Evolutionary conservation across 106 monocot species (phyloP), one percentile per base, ranked within the genome.

Genomic region (Dendrobium huoshanense): DNA sequence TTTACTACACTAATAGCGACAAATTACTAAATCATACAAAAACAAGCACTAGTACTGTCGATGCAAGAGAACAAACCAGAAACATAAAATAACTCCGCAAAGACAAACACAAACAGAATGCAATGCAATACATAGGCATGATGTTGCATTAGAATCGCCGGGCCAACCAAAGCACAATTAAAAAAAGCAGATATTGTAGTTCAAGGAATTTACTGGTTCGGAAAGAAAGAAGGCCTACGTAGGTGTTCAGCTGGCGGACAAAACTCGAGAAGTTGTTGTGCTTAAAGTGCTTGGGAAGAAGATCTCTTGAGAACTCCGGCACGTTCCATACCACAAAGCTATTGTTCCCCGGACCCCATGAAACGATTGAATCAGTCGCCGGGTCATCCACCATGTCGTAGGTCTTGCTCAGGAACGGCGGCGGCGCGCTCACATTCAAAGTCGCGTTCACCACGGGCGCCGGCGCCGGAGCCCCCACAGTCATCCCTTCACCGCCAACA

Each of bases 211-310:
- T 31, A 70, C 11, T 31, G 31, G 27, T 20, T 31, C 19, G 33
- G 42, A 74, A 43, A 43, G 19, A 74, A 43, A 74, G 74, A 74
- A 29, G 43, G n/a, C 76, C 25, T 85, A 87, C 87, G 55, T 89
- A 89, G 47, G 86, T 87, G 65, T 90, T 90, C 70, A 90, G 83
- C 75, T 90, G 90, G 42, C 90, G 80, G 15, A 90, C 90, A 83
- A 90, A 90, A 80, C 87, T 87, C 56, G 90, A 87, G 83, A 90
- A 90, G 44, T 90, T 90, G 74, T 84, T 85, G 85, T 90, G 90
- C 87, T 90, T 90, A 87, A 90, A 90, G 80, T 82, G 84, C 73
- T 87, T 87, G 78, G 90, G 90, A 58, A 90, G 90, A 73, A 90
- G 81, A 67, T 79, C 85, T 56, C 81, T 81, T 5, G 90, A 80